These are phyloP conservation scores for Blastobotrys malaysiensis DNA, from an alignment of 1,139 yeast species.

Conservation along the genomic window DNA sequence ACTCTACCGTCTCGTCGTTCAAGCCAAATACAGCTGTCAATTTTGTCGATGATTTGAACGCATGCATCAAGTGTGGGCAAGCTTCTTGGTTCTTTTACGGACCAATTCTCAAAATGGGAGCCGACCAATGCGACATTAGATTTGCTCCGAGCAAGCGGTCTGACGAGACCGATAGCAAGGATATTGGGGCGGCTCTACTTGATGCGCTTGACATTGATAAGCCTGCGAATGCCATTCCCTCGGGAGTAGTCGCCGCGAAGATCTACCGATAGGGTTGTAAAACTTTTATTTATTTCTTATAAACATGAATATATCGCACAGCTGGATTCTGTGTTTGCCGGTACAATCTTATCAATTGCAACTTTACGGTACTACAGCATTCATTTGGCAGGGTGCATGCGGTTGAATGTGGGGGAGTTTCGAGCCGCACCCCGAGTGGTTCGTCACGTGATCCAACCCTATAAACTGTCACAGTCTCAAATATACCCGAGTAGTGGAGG, in stretches of 20 bases:
- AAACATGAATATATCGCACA: too few relatives aligned
- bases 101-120: background rate
- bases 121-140: background rate
- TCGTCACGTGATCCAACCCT: background rate
- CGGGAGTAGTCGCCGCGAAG: background rate
- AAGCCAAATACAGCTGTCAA: background rate
- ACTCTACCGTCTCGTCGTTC: background rate
- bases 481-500: background rate
- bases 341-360: background rate
- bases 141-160: background rate
- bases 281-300: background rate
- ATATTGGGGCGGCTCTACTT: background rate
- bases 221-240: background rate
- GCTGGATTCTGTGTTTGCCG: too few relatives aligned
- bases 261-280: background rate
- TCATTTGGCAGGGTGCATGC: too few relatives aligned
- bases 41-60: background rate
- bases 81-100: background rate
- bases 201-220: background rate
- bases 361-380: too few relatives aligned
- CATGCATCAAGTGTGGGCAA: background rate
- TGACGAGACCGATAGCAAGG: too few relatives aligned
- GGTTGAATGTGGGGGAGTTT: too few relatives aligned
- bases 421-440: too few relatives aligned
- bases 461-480: background rate